These are phyloP conservation scores for Jatropha podagrica DNA, from an alignment of 441 rosid genomes.

Conservation along the genomic window DNA sequence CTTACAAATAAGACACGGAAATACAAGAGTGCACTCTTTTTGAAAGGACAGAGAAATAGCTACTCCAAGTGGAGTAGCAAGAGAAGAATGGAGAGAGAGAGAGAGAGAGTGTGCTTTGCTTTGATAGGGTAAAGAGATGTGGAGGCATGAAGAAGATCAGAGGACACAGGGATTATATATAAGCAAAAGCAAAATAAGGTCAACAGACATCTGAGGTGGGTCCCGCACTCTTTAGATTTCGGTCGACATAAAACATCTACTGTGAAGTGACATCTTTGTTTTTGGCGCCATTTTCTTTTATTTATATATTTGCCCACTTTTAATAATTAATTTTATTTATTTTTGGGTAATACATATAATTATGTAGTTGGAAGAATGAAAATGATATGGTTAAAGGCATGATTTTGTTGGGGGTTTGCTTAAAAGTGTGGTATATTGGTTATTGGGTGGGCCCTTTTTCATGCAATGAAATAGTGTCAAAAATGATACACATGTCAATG, in stretches of 20 bases:
- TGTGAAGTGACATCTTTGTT: not conserved
- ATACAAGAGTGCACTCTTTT: not conserved
- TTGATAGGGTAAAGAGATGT: not conserved
- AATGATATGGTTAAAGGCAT: not conserved
- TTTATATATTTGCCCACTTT: not conserved
- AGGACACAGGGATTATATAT: not conserved
- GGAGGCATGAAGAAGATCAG: not conserved
- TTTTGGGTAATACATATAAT: no score
- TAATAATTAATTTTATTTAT: no score
- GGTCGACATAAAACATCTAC: not conserved
- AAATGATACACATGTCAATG: not conserved
- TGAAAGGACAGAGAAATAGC: not conserved
- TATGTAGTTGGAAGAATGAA: not conserved
- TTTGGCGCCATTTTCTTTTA: not conserved
- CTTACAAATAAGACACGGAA: not conserved
- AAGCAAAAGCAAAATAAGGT: not conserved
- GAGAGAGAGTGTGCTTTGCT: no score
- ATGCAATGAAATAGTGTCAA: not conserved
- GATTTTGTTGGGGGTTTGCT: not conserved
- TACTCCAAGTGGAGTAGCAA: no score
- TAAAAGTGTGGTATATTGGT: not conserved
- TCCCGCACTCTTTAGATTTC: not conserved
- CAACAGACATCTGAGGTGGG: not conserved
- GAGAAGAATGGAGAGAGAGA: no score
- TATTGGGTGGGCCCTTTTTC: not conserved